Evolutionary conservation across 2,329 filamentous ascomycete species (phyloP), one percentile per base, ranked within the genome.

Genomic region (Plenodomus biglobosus): DNA sequence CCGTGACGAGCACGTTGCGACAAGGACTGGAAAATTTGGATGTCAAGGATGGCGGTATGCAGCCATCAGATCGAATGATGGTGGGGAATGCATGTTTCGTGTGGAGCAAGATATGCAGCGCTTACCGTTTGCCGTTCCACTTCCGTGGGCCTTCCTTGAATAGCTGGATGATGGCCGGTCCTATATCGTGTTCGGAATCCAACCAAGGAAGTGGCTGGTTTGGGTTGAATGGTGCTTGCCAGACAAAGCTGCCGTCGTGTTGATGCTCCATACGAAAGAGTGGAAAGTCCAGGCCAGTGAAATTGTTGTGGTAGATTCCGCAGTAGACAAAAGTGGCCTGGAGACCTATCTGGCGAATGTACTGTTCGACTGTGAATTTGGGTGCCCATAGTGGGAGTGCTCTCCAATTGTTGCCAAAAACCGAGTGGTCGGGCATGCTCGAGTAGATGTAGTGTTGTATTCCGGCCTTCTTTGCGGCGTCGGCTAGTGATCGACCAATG

Each of bases 301-400:
- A 99, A 71, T 99, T 97, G 75, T 97, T 97, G 79, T 97, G 96
- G 79, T 97, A 99, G 63, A 96, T 96, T 50, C 92, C 94, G 8
- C 92, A 90, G 73, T 96, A 96, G 57, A 96, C 86, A 71, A 96
- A 97, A 0, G 92, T 97, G 1, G 92, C 85, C 0, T 90, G 90
- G 10, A 96, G 79, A 8, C 85, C 85, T 35, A 96, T 82, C 68
- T 90, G 83, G 48, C 89, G 85, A 42, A 96, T 82, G 71, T 97
- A 95, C 45, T 94, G 88, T 73, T 97, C 94, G 36, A 97, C 87
- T 41, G 88, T 86, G 73, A 95, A 91, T 74, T 99, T 99, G 52
- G 87, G 86, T 3, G 88, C 85, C 92, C 94, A 99, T 44, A 96
- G 81, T 0, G 94, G 94, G 42, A 96, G 76, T 1, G 88, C 86